Conservation (phyloP, 163 green algal genomes). For the Scenedesmus sp. region DNA sequence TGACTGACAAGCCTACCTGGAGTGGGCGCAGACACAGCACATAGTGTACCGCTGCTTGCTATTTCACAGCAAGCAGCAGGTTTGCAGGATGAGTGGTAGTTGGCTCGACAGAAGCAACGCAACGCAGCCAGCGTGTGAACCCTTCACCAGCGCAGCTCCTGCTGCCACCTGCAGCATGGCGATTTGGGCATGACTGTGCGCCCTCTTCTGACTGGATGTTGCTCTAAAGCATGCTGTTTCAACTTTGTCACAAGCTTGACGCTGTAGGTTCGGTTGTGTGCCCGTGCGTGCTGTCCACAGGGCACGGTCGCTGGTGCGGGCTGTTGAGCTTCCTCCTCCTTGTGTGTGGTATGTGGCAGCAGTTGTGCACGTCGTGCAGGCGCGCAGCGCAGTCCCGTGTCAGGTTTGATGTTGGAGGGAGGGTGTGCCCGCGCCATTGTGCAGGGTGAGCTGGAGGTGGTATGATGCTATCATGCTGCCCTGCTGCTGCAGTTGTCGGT, state of each 20-base stretch:
- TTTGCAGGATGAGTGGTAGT: background rate
- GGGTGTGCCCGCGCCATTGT: background rate
- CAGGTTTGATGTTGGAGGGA: background rate
- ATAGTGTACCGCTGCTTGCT: background rate
- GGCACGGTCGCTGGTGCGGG: background rate
- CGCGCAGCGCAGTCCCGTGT: background rate
- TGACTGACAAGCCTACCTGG: no score
- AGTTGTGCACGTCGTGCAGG: background rate
- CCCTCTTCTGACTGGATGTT: background rate
- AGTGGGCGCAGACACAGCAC: background rate
- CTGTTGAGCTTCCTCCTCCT: background rate
- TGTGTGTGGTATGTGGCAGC: background rate
- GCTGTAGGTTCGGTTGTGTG: background rate
- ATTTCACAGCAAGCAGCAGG: background rate
- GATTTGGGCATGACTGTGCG: background rate
- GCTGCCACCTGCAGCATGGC: background rate
- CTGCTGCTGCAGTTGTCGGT: background rate
- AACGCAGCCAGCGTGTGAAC: background rate
- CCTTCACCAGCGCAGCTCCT: background rate
- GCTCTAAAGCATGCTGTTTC: background rate
- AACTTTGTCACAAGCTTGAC: no score
- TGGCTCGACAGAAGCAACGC: background rate
- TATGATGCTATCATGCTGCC: background rate
- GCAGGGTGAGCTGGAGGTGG: background rate
- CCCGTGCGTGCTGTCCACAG: no score